phyloP scores from a whole-genome alignment of 2,329 filamentous ascomycete genomes.

The Fusarium euwallaceae region DNA sequence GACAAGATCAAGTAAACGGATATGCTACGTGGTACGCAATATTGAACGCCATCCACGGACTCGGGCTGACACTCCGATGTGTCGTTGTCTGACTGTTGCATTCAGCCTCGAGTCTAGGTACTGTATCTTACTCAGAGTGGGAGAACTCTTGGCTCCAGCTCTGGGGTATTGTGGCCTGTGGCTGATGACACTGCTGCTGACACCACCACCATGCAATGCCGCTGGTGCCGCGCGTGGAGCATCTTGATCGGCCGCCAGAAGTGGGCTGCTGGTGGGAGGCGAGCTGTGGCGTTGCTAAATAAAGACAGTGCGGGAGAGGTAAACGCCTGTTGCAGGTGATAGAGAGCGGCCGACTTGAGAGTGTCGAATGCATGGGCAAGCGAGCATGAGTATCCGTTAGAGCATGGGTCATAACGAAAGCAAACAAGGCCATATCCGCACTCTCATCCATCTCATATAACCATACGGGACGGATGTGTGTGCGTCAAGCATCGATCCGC shows the following conservation, averaged over 20 bases:
- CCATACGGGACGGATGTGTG: background rate
- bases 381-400: background rate
- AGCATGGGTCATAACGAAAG: background rate
- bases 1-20: background rate
- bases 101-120: background rate
- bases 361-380: constrained; percentile 1
- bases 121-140: background rate
- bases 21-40: background rate
- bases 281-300: constrained; percentile 22
- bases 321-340: background rate
- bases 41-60: background rate
- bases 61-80: background rate
- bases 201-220: background rate
- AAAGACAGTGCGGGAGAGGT: constrained; percentile 4
- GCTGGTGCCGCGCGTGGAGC: constrained; percentile 6
- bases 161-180: constrained; percentile 4
- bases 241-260: background rate
- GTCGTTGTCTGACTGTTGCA: constrained; percentile 6
- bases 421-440: background rate
- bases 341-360: background rate
- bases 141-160: background rate
- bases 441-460: background rate
- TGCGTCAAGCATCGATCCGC: constrained; percentile 13
- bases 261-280: background rate
- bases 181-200: background rate